Conservation (phyloP, 768 basidiomycete genomes). For the Amylocystis lapponica region DNA sequence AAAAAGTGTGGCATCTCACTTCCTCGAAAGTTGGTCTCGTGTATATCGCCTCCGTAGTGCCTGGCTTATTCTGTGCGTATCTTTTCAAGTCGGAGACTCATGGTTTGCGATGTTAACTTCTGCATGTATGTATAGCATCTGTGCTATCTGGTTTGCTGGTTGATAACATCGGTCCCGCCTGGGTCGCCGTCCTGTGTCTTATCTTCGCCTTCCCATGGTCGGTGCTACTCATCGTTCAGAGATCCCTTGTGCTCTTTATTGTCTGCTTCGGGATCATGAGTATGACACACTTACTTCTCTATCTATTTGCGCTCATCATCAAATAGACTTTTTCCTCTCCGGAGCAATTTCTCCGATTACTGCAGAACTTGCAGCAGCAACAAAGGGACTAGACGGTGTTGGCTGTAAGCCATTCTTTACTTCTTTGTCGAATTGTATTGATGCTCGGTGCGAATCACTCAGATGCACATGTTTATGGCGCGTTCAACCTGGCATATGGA, state of each 20-base stretch:
- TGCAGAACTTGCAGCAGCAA: constrained; percentile 59
- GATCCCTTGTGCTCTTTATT: constrained; percentile 43
- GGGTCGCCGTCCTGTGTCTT: constrained; percentile 43
- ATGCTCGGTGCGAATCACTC: constrained; percentile 1
- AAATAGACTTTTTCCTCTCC: constrained; percentile 54
- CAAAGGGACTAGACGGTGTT: constrained; percentile 51
- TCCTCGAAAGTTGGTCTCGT: constrained; percentile 52
- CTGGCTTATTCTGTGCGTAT: constrained; percentile 52
- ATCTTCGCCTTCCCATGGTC: constrained; percentile 60
- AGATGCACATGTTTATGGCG: constrained; percentile 75
- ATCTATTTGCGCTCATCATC: neutral
- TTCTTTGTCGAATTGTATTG: neutral
- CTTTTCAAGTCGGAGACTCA: neutral
- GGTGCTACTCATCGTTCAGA: constrained; percentile 43
- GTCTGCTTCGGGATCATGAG: constrained; percentile 47
- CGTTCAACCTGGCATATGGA: constrained; percentile 68
- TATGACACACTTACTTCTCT: constrained; percentile 24
- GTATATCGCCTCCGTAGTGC: constrained; percentile 58
- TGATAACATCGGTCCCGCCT: constrained; percentile 54
- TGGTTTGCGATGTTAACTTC: neutral
- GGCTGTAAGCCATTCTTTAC: constrained; percentile 46
- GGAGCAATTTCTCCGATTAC: constrained; percentile 57
- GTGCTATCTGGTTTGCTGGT: constrained; percentile 52
- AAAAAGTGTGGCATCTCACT: constrained; percentile 26
- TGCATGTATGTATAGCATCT: constrained; percentile 39